Base-by-base conservation (phyloP, 805 yeast species). In the Henningerozyma blattae region DNA sequence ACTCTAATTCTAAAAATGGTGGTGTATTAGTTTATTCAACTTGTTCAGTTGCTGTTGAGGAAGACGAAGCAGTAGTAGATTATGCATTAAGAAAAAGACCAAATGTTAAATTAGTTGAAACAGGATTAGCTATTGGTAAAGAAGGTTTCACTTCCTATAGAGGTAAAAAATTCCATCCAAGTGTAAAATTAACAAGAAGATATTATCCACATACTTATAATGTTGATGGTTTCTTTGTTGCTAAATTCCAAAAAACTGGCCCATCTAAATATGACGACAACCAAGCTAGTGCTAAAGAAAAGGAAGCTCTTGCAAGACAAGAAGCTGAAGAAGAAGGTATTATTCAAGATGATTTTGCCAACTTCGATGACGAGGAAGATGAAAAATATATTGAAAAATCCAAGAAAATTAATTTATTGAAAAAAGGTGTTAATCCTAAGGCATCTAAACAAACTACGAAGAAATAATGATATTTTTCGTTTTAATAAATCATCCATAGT, bases 131-230 rank as follows among this genome's bases (percentile, higher is more conserved):
- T 37, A 91, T 91, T 42, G 99, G 99, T 60, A 86, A 85, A 53
- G 94, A 84, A 48, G 99, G 97, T 5, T 91, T 89, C 63, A 77
- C 94, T 4, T 77, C 87, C 27, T 91, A 70, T 65, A 72, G 97
- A 57, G 99, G 98, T 32, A 89, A 87, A 61, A 82, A 74, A 37
- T 91, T 87, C 68, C 76, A 81, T 55, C 71, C 83, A 29, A 73
- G 72, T 46, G 58, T 91, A 35, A 72, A 74, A 32, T 63, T 89
- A 47, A 87, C 97, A 3, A 76, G 95, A 67, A 76, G 99, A 59
- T 91, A 89, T 61, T 91, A 91, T 58, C 99, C 99, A 35, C 99
- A 91, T 62, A 87, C 95, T 18, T 91, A 91, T 57, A 91, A 91
- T 58, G 98, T 91, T 35, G 99, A 91, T 61, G 99, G 99, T 17